Percentiles rank a stretch among this genome's conserved stretches.
These are phyloP conservation scores for Solidago caesia DNA, from an alignment of 129 eudicot species.

Conservation along the genomic window DNA sequence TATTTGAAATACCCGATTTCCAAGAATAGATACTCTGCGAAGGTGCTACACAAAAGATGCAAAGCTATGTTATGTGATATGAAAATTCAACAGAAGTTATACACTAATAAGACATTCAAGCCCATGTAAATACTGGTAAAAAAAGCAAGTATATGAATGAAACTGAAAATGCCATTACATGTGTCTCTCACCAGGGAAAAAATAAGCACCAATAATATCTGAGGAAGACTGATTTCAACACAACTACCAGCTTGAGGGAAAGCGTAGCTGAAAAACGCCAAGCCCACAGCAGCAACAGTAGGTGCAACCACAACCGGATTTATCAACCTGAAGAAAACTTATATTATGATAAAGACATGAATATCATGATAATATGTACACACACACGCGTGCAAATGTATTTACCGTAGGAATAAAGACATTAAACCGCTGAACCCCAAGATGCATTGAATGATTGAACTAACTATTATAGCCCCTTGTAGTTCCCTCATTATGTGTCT, in stretches of 20 bases:
- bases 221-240: slow-evolving; percentile 88
- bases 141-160: background rate
- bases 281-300: slow-evolving; percentile 80
- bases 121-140: background rate
- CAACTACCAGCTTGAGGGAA: slow-evolving; percentile 98
- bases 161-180: background rate
- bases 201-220: slow-evolving; percentile 69
- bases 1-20: slow-evolving; percentile 71
- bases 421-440: slow-evolving; percentile 89
- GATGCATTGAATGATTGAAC: slow-evolving; percentile 79
- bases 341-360: background rate
- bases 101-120: slow-evolving; percentile 1
- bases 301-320: slow-evolving; percentile 97
- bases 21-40: slow-evolving; percentile 72
- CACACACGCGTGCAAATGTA: background rate
- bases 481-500: slow-evolving; percentile 92
- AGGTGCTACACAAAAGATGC: slow-evolving; percentile 60
- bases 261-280: slow-evolving; percentile 90
- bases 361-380: background rate
- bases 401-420: slow-evolving; percentile 75
- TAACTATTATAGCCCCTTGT: slow-evolving; percentile 89
- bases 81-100: background rate
- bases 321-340: slow-evolving; percentile 57
- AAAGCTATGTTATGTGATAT: background rate
- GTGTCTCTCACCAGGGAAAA: slow-evolving; percentile 76